These are phyloP conservation scores for Asterochloris erici DNA, from an alignment of 139 green algal species.

Conservation along the genomic window DNA sequence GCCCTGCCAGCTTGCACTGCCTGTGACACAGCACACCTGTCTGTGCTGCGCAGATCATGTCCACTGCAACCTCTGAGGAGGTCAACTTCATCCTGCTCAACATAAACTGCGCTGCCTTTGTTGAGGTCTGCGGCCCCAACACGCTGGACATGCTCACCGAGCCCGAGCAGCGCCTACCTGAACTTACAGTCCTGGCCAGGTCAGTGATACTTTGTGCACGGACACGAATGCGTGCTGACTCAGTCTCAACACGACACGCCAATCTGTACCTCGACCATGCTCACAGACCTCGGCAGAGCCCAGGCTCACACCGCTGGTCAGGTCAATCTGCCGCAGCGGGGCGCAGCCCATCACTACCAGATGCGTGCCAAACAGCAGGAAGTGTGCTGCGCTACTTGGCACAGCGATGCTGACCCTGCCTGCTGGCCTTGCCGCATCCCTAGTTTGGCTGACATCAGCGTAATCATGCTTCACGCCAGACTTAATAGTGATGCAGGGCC, in stretches of 20 bases:
- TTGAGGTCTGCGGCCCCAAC: constrained; percentile 26
- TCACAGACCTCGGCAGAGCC: not conserved
- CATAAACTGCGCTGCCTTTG: constrained; percentile 41
- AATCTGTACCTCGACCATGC: not conserved
- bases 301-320: not conserved
- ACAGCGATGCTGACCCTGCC: too few species aligned
- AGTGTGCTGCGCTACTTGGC: too few species aligned
- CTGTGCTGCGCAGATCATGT: constrained; percentile 13
- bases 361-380: too few species aligned
- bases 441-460: too few species aligned
- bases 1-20: too few species aligned
- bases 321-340: too few species aligned
- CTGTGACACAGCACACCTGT: too few species aligned
- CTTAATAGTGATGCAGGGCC: too few species aligned
- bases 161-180: constrained; percentile 17
- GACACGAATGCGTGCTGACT: not conserved
- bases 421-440: too few species aligned
- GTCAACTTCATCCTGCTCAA: constrained; percentile 52
- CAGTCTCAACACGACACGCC: not conserved
- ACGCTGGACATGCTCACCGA: constrained; percentile 38
- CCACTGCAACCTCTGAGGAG: constrained; percentile 24
- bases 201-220: not conserved
- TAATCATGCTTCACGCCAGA: too few species aligned
- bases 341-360: too few species aligned
- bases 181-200: constrained; percentile 36